Base-by-base conservation (phyloP, 1,284 basidiomycete species). In the Ustilago trichophora region DNA sequence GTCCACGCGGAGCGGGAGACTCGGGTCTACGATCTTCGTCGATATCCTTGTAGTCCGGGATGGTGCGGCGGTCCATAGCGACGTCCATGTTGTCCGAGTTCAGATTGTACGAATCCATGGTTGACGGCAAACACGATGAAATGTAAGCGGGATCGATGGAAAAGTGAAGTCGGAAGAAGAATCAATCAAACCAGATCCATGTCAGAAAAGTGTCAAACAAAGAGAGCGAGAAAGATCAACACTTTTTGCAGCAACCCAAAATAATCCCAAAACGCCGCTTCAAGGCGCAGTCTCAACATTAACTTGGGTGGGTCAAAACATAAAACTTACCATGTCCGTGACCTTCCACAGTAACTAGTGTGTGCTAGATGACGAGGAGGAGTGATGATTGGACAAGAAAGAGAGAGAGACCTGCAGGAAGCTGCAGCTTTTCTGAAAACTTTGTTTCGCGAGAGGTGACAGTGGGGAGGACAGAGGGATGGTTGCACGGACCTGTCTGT, bases 41-140 rank as follows among this genome's bases (percentile, higher is more conserved):
- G 34, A 65, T 58, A 31, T 70, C 67, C 44, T 57, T 47, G 49
- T 65, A 64, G 50, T 70, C 52, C 36, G 57, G 54, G 38, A 48
- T 18, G n/a, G 51, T 16, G 22, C 45, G 47, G 12, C 49, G 57
- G 42, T 60, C 48, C 40, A 49, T 48, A 38, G 27, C 29, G 31
- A 38, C 21, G 26, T 55, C 42, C 40, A 32, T 31, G 22, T 5
- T 34, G 37, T 52, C 57, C 48, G 45, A 57, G 29, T 31, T 26
- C 24, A 24, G 19, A 25, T 47, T 19, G 37, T 34, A 31, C 7
- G 29, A 25, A 15, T 48, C 53, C 53, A 55, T 55, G 25, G 53
- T 48, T 47, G 27, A 13, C 27, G 27, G 27, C 27, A 29, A 29
- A 13, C 27, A 29, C n/a, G n/a, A n/a, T n/a, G n/a, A n/a, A n/a